phyloP scores from a whole-genome alignment of 2,329 filamentous ascomycete species.

The Pseudocercospora crystallina region DNA sequence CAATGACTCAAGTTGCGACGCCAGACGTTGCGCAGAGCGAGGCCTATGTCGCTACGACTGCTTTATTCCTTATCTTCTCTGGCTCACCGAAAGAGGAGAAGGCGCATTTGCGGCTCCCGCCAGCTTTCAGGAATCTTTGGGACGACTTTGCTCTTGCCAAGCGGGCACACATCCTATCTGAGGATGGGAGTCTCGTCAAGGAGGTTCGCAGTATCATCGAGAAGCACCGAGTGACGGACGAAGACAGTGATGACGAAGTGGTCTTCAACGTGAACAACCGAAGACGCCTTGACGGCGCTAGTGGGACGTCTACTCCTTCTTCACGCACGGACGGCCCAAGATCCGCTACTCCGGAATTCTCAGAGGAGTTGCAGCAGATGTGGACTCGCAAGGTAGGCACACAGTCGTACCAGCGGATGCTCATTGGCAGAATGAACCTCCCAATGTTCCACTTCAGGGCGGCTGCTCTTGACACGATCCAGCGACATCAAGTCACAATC shows the following conservation, averaged over 20 bases:
- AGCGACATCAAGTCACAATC: slow-evolving; percentile 81
- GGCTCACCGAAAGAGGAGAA: slow-evolving; percentile 83
- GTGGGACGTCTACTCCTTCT: slow-evolving; percentile 35
- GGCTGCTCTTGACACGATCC: slow-evolving; percentile 74
- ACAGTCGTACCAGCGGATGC: slow-evolving; percentile 72
- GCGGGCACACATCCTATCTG: slow-evolving; percentile 67
- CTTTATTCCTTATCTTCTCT: slow-evolving; percentile 77
- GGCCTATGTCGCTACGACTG: slow-evolving; percentile 76
- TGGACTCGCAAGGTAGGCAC: slow-evolving; percentile 55
- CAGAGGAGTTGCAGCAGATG: slow-evolving; percentile 48
- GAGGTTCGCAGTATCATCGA: slow-evolving; percentile 70
- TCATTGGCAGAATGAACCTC: slow-evolving; percentile 72
- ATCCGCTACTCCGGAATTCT: slow-evolving; percentile 15
- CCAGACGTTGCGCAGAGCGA: slow-evolving; percentile 80
- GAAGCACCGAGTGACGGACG: slow-evolving; percentile 49
- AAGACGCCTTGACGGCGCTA: slow-evolving; percentile 37
- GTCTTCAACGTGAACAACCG: slow-evolving; percentile 74
- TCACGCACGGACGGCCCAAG: slow-evolving; percentile 22
- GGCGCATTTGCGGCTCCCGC: slow-evolving; percentile 72
- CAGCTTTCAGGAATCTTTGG: slow-evolving; percentile 83
- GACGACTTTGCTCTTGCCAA: slow-evolving; percentile 70
- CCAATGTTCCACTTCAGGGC: slow-evolving; percentile 87
- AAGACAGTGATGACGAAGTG: slow-evolving; percentile 52
- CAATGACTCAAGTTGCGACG: slow-evolving; percentile 73
- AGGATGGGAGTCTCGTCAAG: slow-evolving; percentile 68